Percentiles rank a stretch among this genome's conserved stretches.
Conservation (phyloP, 768 basidiomycete genomes). For the Tephrocybe sp. region DNA sequence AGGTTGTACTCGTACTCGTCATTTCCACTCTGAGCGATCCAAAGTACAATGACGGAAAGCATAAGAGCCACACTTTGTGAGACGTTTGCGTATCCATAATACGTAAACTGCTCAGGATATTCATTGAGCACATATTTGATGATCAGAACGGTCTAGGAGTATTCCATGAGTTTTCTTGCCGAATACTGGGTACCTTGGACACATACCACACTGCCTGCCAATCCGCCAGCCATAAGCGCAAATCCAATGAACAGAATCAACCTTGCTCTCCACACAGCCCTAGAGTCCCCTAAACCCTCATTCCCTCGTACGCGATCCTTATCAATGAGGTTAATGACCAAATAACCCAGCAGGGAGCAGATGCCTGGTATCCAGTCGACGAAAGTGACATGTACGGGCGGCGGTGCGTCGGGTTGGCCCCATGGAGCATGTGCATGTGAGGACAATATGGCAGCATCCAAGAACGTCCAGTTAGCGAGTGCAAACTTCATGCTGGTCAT, state of each 20-base stretch:
- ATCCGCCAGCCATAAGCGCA: constrained; percentile 94
- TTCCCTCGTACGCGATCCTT: constrained; percentile 85
- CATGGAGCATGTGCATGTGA: constrained; percentile 80
- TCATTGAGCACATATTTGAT: constrained; percentile 84
- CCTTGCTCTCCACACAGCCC: constrained; percentile 89
- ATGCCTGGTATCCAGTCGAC: constrained; percentile 98
- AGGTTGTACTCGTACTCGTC: constrained; percentile 95
- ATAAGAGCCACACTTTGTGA: constrained; percentile 86
- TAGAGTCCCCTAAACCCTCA: constrained; percentile 76
- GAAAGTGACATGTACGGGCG: constrained; percentile 77
- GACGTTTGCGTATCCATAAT: constrained; percentile 96
- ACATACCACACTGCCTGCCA: constrained; percentile 96
- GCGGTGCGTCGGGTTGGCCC: constrained; percentile 64
- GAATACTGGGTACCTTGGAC: background rate
- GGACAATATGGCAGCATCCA: constrained; percentile 91
- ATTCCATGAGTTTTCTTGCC: background rate
- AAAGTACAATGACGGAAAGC: constrained; percentile 84
- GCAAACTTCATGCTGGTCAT: constrained; percentile 66
- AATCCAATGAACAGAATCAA: constrained; percentile 94
- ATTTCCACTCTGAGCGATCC: constrained; percentile 85
- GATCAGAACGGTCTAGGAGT: constrained; percentile 78
- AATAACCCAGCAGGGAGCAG: constrained; percentile 87
- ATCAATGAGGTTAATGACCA: constrained; percentile 93
- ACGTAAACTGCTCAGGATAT: constrained; percentile 75
- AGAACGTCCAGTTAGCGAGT: constrained; percentile 91